Evolutionary conservation across 805 yeast species (phyloP).

Genomic region (Ascoidea rubescens): DNA sequence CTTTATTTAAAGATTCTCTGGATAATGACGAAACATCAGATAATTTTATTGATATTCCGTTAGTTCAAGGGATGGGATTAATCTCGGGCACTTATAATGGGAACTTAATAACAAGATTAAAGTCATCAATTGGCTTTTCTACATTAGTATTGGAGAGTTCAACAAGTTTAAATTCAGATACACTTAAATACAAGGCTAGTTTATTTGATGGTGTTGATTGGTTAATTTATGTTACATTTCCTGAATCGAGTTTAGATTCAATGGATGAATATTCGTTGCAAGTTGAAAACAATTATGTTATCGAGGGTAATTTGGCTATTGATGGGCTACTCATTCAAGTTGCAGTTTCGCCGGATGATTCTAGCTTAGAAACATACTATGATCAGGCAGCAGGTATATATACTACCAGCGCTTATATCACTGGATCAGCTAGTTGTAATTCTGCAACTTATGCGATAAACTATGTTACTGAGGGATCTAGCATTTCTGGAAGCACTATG

Average conservation of each 20-base stretch:
- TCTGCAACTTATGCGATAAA: conserved; percentile 32
- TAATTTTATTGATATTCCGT: conserved; percentile 31
- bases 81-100: conserved; percentile 37
- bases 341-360: conserved; percentile 30
- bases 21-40: conserved; percentile 12
- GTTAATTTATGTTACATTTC: conserved; percentile 35
- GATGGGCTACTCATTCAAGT: conserved; percentile 35
- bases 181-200: conserved; percentile 39
- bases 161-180: conserved; percentile 20
- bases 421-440: conserved; percentile 32
- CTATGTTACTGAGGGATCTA: conserved; percentile 34
- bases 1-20: conserved; percentile 7
- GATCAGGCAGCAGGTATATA: conserved; percentile 61
- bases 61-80: conserved; percentile 50
- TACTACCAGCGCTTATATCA: conserved; percentile 31
- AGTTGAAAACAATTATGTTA: conserved; percentile 19
- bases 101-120: conserved; percentile 15
- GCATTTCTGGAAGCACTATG: conserved; percentile 28
- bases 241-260: conserved; percentile 16
- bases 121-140: conserved; percentile 19
- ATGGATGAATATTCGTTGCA: conserved; percentile 18
- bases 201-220: conserved; percentile 32
- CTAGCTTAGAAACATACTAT: conserved; percentile 26
- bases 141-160: conserved; percentile 22
- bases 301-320: conserved; percentile 22